Evolutionary conservation across 495 filamentous ascomycete genomes (phyloP).

Genomic region (Darksidea phi): DNA sequence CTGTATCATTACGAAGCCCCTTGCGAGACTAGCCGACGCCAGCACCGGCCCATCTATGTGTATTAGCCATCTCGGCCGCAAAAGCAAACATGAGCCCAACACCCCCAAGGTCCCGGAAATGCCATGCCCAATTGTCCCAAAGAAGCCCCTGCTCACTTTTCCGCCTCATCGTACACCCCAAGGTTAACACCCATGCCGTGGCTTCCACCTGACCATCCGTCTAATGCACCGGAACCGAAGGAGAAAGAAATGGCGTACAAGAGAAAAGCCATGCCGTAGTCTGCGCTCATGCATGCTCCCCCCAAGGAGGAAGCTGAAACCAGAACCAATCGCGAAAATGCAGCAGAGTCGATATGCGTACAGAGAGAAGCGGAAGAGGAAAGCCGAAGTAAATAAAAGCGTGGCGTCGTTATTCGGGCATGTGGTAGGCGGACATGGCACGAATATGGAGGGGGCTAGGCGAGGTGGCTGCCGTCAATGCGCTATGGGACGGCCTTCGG

Average conservation of each 20-base stretch:
- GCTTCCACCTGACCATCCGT: constrained; percentile 1
- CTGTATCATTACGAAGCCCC: constrained; percentile 21
- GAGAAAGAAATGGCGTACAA: neutral
- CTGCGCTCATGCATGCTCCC: constrained; percentile 9
- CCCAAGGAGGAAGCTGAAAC: neutral
- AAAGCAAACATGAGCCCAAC: constrained; percentile 19
- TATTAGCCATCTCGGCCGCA: constrained; percentile 16
- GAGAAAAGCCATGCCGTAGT: constrained; percentile 3
- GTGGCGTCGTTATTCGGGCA: constrained; percentile 1
- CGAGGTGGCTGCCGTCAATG: constrained; percentile 5
- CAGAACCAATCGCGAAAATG: constrained; percentile 8
- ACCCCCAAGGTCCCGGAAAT: constrained; percentile 5
- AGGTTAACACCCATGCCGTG: constrained; percentile 1
- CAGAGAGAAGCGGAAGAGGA: constrained; percentile 3
- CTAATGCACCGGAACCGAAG: constrained; percentile 9
- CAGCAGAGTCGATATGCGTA: constrained; percentile 19
- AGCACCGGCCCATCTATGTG: constrained; percentile 10
- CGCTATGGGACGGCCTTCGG: constrained; percentile 6
- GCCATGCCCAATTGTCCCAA: neutral
- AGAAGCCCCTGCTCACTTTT: constrained; percentile 3
- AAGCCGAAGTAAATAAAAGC: neutral
- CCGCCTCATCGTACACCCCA: constrained; percentile 1
- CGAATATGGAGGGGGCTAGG: neutral
- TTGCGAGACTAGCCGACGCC: constrained; percentile 7
- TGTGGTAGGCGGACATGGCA: constrained; percentile 6